Base-by-base conservation (phyloP, 2,329 filamentous ascomycete species). In the Venturia carpophila region DNA sequence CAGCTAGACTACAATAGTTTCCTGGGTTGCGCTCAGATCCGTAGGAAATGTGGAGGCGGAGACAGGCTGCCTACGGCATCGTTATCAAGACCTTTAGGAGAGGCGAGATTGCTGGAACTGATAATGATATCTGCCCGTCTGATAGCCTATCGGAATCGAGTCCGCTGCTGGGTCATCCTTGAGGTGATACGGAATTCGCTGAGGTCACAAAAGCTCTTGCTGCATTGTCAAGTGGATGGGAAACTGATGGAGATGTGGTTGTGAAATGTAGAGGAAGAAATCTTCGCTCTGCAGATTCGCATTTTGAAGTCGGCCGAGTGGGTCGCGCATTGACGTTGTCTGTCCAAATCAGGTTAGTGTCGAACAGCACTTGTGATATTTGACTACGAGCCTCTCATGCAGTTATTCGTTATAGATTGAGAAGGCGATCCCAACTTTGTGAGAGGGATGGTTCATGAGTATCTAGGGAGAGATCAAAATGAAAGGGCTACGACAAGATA, bases 51-150 rank as follows among this genome's bases (percentile, higher is more conserved):
- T n/a, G 52, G 52, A 37, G 52, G 30, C 30, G 30, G 30, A 58
- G 52, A 52, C 30, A 21, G 19, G 19, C 52, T 37, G 52, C 52
- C 52, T 58, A 19, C 52, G 52, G 52, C 52, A 58, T 58, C 52
- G 27, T 58, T 58, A 58, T 58, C 52, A 37, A n/a, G 52, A 37
- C 15, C 52, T 58, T n/a, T 13, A 13, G 19, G 17, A 34, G 15
- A 15, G 15, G 19, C 24, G 49, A 37, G 52, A 58, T 58, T 37
- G 5, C 37, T 58, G 30, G 30, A 58, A 27, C 52, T 15, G 30
- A 58, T 21, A 37, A 10, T n/a, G 52, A 37, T 58, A 58, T 58
- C 52, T 37, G 13, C 37, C 30, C 6, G 37, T 58, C 52, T 58
- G 52, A 13, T 7, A 37, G 19, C 52, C 52, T 58, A 58, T 58